phyloP scores from a whole-genome alignment of 2,329 filamentous ascomycete genomes.

The Rutstroemia sp. region DNA sequence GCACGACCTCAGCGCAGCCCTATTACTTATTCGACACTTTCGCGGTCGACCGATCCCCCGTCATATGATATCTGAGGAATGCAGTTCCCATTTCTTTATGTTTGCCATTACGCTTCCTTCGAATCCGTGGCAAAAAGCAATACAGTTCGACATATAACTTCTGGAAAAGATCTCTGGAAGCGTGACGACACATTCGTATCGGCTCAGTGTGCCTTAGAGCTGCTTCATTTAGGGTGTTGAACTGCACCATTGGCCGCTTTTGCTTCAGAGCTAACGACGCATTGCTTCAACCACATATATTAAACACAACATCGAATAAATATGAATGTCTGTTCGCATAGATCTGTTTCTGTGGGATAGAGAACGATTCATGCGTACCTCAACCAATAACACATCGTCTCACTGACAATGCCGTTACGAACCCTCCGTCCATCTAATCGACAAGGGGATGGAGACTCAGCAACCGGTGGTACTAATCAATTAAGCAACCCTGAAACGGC shows the following conservation, averaged over 20 bases:
- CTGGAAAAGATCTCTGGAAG: not conserved
- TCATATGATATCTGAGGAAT: not conserved
- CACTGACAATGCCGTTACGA: slow-evolving; percentile 20
- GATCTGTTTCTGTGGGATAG: too few species aligned
- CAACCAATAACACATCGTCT: too few species aligned
- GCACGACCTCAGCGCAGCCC: too few species aligned
- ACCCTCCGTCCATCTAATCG: slow-evolving; percentile 22
- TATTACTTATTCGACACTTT: not conserved
- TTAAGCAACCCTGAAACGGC: slow-evolving; percentile 22
- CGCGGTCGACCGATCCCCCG: not conserved
- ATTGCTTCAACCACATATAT: too few species aligned
- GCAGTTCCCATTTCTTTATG: not conserved
- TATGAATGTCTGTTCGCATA: too few species aligned
- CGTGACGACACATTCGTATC: not conserved
- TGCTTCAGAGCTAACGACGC: not conserved
- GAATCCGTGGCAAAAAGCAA: not conserved
- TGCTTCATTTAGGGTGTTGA: not conserved
- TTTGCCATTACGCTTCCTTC: not conserved
- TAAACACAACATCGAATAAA: too few species aligned
- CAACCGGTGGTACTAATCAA: slow-evolving; percentile 16
- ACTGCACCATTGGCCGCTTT: not conserved
- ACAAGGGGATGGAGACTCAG: slow-evolving; percentile 19
- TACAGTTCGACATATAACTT: not conserved
- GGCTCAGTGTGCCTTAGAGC: not conserved
- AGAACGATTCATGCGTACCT: too few species aligned